Evolutionary conservation across 2,329 filamentous ascomycete species (phyloP), one percentile per base, ranked within the genome.

Genomic region (Fusarium beomiforme): DNA sequence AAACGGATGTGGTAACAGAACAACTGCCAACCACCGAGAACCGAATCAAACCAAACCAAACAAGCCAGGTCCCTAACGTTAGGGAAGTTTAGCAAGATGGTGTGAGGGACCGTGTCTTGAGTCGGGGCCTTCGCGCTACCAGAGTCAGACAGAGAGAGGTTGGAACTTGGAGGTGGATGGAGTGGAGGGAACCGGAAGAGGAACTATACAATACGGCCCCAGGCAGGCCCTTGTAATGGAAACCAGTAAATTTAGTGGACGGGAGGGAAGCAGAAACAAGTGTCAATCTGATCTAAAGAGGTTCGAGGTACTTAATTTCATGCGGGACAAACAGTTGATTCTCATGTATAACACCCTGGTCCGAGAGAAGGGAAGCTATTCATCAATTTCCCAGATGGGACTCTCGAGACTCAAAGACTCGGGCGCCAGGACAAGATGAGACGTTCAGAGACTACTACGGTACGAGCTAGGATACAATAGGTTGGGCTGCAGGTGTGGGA

Each of bases 371-470:
- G 69, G 43, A 55, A 65, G 36, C 50, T 31, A 60, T 67, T 67
- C 64, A 51, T 47, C 64, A 66, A 66, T 66, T 63, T 67, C 63
- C 63, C 36, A 67, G 63, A 61, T 37, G 41, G 56, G 59, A 59
- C 42, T 59, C 47, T 58, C 47, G 24, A 69, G 69, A 67, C 61
- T 67, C 58, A 76, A 61, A 69, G 73, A 68, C 74, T 75, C 71
- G 69, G 74, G 73, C 75, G 72, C 71, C 72, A 76, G 75, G 76
- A 74, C 72, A 64, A 74, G 70, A 76, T 76, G 74, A 76, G 74
- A 72, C 74, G 41, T 53, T 54, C 67, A 64, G 34, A 66, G 37
- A 43, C 36, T 37, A n/a, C n/a, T n/a, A n/a, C n/a, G n/a, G n/a
- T n/a, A 41, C 19, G 34, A 43, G 42, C 58, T 33, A 41, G 59